These are phyloP conservation scores for Corchorus olitorius DNA, from an alignment of 345 rosid genomes.

Conservation along the genomic window DNA sequence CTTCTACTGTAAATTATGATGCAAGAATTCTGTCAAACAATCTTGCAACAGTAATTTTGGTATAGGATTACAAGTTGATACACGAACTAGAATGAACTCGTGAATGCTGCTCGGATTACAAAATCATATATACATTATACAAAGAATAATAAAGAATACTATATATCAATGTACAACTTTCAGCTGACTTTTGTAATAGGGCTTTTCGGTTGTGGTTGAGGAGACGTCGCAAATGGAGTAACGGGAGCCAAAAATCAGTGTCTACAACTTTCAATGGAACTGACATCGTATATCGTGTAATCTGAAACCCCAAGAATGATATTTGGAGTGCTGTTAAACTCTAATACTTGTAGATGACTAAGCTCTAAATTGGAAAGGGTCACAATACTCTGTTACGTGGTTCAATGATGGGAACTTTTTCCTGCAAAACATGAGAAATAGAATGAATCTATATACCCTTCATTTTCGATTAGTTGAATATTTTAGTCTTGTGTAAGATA, in stretches of 20 bases:
- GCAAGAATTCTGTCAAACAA: not conserved
- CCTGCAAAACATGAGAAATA: constrained; percentile 38
- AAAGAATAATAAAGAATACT: constrained; percentile 13
- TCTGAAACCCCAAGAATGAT: not conserved
- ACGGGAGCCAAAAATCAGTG: too few relatives aligned
- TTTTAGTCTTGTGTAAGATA: too few relatives aligned
- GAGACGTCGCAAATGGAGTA: too few relatives aligned
- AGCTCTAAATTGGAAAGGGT: constrained; percentile 14
- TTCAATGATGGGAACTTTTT: constrained; percentile 53
- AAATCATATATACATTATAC: constrained; percentile 11
- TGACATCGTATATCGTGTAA: not conserved
- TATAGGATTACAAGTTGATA: not conserved
- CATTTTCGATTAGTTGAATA: too few relatives aligned
- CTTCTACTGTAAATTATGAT: not conserved
- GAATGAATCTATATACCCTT: too few relatives aligned
- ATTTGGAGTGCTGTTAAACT: not conserved
- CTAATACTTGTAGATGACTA: not conserved
- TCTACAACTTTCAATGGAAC: not conserved
- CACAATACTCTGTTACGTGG: constrained; percentile 60
- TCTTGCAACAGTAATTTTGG: not conserved
- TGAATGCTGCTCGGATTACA: not conserved
- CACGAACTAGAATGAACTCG: not conserved
- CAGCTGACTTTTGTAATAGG: not conserved
- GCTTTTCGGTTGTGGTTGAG: too few relatives aligned
- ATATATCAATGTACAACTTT: not conserved